Evolutionary conservation across 2,329 filamentous ascomycete genomes (phyloP).

Genomic region (Neofusicoccum sp.): DNA sequence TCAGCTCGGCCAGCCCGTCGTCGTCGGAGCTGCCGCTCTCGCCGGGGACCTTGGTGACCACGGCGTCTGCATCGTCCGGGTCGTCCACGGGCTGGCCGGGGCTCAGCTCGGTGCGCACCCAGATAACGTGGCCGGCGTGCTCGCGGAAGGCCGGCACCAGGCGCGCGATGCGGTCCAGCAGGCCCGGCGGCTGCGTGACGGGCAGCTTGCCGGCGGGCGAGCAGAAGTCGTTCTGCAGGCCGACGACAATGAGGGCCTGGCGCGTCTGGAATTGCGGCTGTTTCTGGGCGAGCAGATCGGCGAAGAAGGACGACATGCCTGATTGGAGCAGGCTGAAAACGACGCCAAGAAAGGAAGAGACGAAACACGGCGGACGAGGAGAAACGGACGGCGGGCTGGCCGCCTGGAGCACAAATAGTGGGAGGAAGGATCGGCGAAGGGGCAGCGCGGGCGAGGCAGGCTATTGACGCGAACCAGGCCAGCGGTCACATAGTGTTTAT

Average conservation of each 20-base stretch:
- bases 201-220: conserved; percentile 65
- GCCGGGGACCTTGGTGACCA: conserved; percentile 41
- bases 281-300: conserved; percentile 44
- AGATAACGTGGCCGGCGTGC: conserved; percentile 69
- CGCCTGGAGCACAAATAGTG: conserved; percentile 15
- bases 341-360: neutral
- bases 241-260: conserved; percentile 76
- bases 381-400: neutral
- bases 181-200: conserved; percentile 61
- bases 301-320: conserved; percentile 37
- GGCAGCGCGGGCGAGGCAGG: neutral
- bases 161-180: conserved; percentile 64
- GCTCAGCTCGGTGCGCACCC: conserved; percentile 76
- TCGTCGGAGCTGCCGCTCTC: conserved; percentile 33
- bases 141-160: conserved; percentile 72
- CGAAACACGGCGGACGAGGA: neutral
- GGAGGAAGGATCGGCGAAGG: conserved; percentile 4
- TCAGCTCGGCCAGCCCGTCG: conserved; percentile 23
- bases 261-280: conserved; percentile 56
- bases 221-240: conserved; percentile 89
- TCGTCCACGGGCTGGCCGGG: conserved; percentile 58
- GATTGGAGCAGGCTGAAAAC: neutral
- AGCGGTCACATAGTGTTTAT: conserved; percentile 15
- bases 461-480: conserved; percentile 12
- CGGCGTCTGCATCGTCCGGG: conserved; percentile 43